Conservation (phyloP, 441 rosid genomes). For the Populus tomentosa region DNA sequence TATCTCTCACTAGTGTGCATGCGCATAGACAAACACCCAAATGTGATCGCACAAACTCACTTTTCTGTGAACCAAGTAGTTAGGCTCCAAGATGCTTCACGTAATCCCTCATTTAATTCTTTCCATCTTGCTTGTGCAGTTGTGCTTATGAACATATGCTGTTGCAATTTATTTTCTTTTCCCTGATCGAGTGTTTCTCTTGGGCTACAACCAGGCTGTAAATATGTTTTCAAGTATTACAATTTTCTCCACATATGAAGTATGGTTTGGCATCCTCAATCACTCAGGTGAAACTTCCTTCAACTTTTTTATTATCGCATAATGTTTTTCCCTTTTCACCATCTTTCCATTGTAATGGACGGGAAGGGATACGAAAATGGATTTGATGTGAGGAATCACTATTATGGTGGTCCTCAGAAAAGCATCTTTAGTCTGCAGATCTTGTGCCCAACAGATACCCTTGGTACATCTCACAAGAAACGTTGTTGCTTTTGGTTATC, state of each 20-base stretch:
- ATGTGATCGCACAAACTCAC: not conserved
- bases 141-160: not conserved
- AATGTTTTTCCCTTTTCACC: slow-evolving; percentile 8
- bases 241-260: slow-evolving; percentile 14
- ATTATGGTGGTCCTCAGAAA: slow-evolving; percentile 17
- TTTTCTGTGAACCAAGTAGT: slow-evolving; percentile 3
- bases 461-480: slow-evolving; percentile 11
- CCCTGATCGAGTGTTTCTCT: not conserved
- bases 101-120: not conserved
- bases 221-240: not conserved
- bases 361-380: not conserved
- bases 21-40: not conserved
- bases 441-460: slow-evolving; percentile 11
- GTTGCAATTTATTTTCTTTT: not conserved
- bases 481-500: slow-evolving; percentile 7
- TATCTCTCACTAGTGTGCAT: not conserved
- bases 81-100: slow-evolving; percentile 1
- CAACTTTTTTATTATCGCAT: not conserved
- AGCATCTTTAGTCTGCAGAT: not conserved
- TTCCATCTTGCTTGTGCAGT: not conserved
- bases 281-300: slow-evolving; percentile 17
- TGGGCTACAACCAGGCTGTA: slow-evolving; percentile 15
- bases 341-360: slow-evolving; percentile 3
- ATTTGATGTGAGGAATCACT: slow-evolving; percentile 11
- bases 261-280: slow-evolving; percentile 13